phyloP scores from a whole-genome alignment of 2,329 filamentous ascomycete genomes.

The Rhexocercosporidium sp. region DNA sequence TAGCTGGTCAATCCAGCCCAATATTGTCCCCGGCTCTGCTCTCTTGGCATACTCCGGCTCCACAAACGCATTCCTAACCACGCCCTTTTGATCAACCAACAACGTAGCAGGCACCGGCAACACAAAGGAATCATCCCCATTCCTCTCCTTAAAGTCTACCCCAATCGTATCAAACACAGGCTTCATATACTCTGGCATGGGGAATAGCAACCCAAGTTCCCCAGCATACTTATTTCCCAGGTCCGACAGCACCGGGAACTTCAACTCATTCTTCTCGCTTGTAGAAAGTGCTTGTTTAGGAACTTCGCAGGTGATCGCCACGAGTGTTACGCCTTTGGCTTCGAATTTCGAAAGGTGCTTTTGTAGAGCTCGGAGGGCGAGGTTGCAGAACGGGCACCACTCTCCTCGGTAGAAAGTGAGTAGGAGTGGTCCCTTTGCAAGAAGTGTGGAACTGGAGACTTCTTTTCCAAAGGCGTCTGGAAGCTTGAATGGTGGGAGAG shows the following conservation, averaged over 20 bases:
- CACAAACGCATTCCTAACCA: conserved; percentile 45
- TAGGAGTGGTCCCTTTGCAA: conserved; percentile 44
- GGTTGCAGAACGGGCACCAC: conserved; percentile 54
- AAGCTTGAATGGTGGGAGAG: conserved; percentile 45
- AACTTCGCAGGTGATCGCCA: conserved; percentile 50
- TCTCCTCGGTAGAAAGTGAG: conserved; percentile 53
- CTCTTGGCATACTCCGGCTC: conserved; percentile 47
- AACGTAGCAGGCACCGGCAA: conserved; percentile 48
- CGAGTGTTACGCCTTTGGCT: conserved; percentile 47
- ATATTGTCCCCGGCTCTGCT: conserved; percentile 41
- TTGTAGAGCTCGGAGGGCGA: conserved; percentile 46
- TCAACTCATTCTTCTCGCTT: conserved; percentile 48
- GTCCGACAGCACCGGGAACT: conserved; percentile 50
- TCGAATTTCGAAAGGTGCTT: conserved; percentile 44
- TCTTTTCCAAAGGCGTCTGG: conserved; percentile 43
- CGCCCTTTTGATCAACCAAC: conserved; percentile 44
- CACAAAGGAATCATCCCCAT: conserved; percentile 46
- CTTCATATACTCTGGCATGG: conserved; percentile 40
- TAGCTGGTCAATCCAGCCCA: conserved; percentile 12
- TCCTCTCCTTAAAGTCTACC: conserved; percentile 41
- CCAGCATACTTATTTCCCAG: conserved; percentile 44
- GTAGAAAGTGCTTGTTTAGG: conserved; percentile 46
- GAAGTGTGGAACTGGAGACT: conserved; percentile 42
- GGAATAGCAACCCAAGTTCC: conserved; percentile 46
- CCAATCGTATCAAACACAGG: conserved; percentile 40